phyloP scores from a whole-genome alignment of 768 basidiomycete species.

The Termitomyces sp. region DNA sequence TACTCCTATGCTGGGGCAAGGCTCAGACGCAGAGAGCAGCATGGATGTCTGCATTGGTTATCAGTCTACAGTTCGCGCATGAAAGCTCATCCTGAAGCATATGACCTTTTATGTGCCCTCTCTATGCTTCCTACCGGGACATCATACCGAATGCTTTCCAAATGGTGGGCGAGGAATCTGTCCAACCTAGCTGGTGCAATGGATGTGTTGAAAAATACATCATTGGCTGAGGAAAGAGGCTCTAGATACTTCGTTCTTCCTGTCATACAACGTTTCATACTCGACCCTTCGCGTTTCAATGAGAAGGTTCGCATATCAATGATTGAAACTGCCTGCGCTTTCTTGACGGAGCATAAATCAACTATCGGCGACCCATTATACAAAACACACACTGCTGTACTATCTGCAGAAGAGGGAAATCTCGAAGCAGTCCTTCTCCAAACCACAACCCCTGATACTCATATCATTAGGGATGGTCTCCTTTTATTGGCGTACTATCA shows the following conservation, averaged over 20 bases:
- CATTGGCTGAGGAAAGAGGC: background rate
- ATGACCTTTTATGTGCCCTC: conserved; percentile 13
- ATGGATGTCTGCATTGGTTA: conserved; percentile 8
- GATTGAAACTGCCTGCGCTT: conserved; percentile 9
- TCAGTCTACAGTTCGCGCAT: conserved; percentile 12
- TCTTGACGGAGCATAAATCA: conserved; percentile 10
- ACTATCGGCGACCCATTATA: conserved; percentile 10
- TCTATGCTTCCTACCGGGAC: conserved; percentile 23
- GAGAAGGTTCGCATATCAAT: conserved; percentile 4
- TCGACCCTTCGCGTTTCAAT: conserved; percentile 8
- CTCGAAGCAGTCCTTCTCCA: conserved; percentile 14
- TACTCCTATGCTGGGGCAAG: background rate
- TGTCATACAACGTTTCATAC: conserved; percentile 17
- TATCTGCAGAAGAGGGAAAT: conserved; percentile 13
- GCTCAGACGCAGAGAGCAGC: conserved; percentile 1
- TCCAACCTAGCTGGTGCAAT: conserved; percentile 5
- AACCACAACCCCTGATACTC: background rate
- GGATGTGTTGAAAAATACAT: background rate
- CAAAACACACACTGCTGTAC: background rate
- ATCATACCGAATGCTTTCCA: conserved; percentile 2
- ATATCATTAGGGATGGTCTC: conserved; percentile 14
- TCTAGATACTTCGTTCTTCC: conserved; percentile 15
- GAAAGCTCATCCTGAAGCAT: conserved; percentile 1
- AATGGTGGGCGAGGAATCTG: conserved; percentile 9
- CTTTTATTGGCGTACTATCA: conserved; percentile 16